Evolutionary conservation across 1,139 yeast species (phyloP), one percentile per base, ranked within the genome.

Genomic region (Candida sp.): DNA sequence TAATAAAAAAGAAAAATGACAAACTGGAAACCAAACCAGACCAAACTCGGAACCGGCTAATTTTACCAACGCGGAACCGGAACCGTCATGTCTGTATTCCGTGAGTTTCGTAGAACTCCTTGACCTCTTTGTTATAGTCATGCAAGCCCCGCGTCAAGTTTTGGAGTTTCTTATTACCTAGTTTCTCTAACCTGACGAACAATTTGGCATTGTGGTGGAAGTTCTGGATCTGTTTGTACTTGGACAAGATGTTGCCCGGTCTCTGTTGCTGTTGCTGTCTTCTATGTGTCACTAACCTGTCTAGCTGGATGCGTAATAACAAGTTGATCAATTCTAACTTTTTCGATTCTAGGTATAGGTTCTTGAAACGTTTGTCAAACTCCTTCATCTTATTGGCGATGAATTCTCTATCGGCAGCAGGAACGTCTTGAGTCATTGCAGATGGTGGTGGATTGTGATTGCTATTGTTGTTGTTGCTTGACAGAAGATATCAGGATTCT

Each of bases 131-230:
- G n/a, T 42, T 42, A 9, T 42, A 42, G 3, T 31, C 34, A n/a
- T 31, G 4, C 37, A 42, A 42, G 5, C 37, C 44, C 22, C 34
- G 35, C 7, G 44, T 42, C 23, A 42, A 28, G 9, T n/a, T 42
- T 9, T 42, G 33, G 30, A 42, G 27, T n/a, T 42, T 42, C 28
- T 42, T 42, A 17, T 42, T 42, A 8, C 44, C 44, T 5, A 42
- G 27, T 22, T 42, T 42, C 25, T 42, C 44, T 7, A 42, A 23
- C n/a, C 44, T 12, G 27, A 42, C 44, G 25, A 42, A 42, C 23
- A 42, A 9, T 25, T 42, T 42, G 8, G 44, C 44, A 42, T 42
- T 42, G 22, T 42, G 44, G 22, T 42, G 44, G 44, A 42, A 42
- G 25, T 17, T 31, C 11, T 42, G 44, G 7, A 42, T 31, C 23